Evolutionary conservation across 83 land plant species (phyloP).

Genomic region (Picea mariana): DNA sequence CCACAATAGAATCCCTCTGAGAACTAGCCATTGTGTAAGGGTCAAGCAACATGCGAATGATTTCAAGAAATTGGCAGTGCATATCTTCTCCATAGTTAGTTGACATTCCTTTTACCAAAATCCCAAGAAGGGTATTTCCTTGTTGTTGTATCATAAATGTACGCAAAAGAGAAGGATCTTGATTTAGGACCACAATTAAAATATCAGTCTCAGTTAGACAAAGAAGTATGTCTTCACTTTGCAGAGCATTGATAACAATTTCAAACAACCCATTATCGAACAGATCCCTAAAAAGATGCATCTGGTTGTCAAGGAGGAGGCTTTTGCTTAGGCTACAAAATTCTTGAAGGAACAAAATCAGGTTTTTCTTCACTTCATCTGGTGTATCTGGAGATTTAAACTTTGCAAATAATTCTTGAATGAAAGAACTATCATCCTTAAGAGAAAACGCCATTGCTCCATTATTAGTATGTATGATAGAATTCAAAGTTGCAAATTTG

Average conservation of each 20-base stretch:
- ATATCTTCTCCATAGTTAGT: conserved; percentile 84
- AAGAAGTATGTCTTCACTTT: conserved; percentile 74
- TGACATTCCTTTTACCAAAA: conserved; percentile 83
- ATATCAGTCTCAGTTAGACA: conserved; percentile 90
- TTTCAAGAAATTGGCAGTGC: conserved; percentile 70
- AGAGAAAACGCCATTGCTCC: conserved; percentile 48
- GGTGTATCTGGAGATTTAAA: conserved; percentile 60
- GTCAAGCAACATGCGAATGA: too few species aligned
- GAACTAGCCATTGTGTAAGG: too few species aligned
- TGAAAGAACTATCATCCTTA: conserved; percentile 76
- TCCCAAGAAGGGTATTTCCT: conserved; percentile 64
- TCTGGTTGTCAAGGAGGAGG: conserved; percentile 65
- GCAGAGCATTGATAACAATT: conserved; percentile 61
- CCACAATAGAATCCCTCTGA: conserved; percentile 74
- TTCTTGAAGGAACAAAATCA: conserved; percentile 83
- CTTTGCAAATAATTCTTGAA: conserved; percentile 74
- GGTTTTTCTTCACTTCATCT: conserved; percentile 56
- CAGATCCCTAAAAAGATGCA: conserved; percentile 74
- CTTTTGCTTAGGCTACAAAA: conserved; percentile 85
- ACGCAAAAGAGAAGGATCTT: conserved; percentile 71
- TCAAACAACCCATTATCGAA: conserved; percentile 87
- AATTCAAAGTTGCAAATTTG: conserved; percentile 72
- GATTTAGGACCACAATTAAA: conserved; percentile 69
- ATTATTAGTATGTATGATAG: conserved; percentile 87
- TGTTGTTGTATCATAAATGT: conserved; percentile 69